Evolutionary conservation across 164 flowering plant genomes (phyloP).

Genomic region (Tetracentron sinense): DNA sequence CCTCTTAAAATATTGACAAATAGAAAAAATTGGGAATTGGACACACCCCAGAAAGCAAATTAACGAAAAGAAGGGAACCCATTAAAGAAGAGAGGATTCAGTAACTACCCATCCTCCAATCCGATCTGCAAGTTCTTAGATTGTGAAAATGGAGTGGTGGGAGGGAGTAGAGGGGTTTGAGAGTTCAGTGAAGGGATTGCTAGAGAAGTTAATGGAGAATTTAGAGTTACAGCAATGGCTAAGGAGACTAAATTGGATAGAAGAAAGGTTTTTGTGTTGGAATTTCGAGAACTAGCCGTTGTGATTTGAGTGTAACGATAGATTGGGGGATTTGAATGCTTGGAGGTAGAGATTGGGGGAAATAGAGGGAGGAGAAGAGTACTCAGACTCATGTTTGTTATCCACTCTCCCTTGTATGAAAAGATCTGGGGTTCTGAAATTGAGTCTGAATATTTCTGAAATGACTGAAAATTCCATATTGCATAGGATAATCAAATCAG

Average conservation of each 20-base stretch:
- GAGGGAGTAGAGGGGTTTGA: slow-evolving; percentile 28
- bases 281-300: slow-evolving; percentile 11
- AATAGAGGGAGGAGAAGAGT: slow-evolving; percentile 26
- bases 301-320: slow-evolving; percentile 13
- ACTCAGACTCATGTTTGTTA: slow-evolving; percentile 27
- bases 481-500: too few relatives aligned
- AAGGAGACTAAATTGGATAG: slow-evolving; percentile 48
- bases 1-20: neutral
- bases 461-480: too few relatives aligned
- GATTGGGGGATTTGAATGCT: slow-evolving; percentile 11
- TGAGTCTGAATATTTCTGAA: too few relatives aligned
- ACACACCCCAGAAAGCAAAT: neutral
- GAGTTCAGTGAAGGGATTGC: slow-evolving; percentile 77
- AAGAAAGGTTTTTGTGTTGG: slow-evolving; percentile 17
- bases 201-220: slow-evolving; percentile 50
- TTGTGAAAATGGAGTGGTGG: slow-evolving; percentile 84
- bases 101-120: slow-evolving; percentile 66
- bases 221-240: slow-evolving; percentile 46
- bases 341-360: slow-evolving; percentile 16
- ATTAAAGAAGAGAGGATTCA: neutral
- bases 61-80: slow-evolving; percentile 4
- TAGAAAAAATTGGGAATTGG: neutral
- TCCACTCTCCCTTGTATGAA: slow-evolving; percentile 11
- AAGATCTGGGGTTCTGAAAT: too few relatives aligned
- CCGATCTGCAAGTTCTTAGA: slow-evolving; percentile 70